These are phyloP conservation scores for Verticillium nubilum DNA, from an alignment of 2,329 filamentous ascomycete species.

Conservation along the genomic window DNA sequence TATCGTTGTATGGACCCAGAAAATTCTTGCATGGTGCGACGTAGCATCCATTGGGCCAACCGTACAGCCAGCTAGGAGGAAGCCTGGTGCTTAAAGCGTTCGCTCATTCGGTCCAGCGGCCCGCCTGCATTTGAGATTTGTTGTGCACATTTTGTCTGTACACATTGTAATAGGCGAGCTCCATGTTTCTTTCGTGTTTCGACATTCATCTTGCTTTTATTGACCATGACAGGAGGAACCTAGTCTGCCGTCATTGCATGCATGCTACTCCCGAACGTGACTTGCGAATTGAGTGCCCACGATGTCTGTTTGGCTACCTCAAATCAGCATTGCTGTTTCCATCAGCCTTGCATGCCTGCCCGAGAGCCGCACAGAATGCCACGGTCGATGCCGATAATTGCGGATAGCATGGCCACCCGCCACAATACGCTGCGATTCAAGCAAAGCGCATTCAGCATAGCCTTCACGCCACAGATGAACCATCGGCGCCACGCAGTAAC, in stretches of 20 bases:
- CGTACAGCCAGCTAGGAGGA: not conserved
- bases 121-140: not conserved
- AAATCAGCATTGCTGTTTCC: too few relatives aligned
- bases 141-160: not conserved
- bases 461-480: too few relatives aligned
- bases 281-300: not conserved
- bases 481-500: too few relatives aligned
- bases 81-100: not conserved
- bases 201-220: not conserved
- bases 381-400: not conserved
- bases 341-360: too few relatives aligned
- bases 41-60: not conserved
- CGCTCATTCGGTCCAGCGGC: not conserved
- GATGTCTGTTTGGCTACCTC: too few relatives aligned
- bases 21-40: not conserved
- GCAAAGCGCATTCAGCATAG: too few relatives aligned
- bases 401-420: not conserved
- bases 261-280: too few relatives aligned
- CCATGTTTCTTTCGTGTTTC: not conserved
- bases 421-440: not conserved
- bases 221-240: not conserved
- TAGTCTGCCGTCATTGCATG: not conserved
- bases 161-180: not conserved
- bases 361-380: too few relatives aligned
- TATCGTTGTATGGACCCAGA: not conserved